These are phyloP conservation scores for Candida glucosophila DNA, from an alignment of 1,139 yeast genomes.

Conservation along the genomic window DNA sequence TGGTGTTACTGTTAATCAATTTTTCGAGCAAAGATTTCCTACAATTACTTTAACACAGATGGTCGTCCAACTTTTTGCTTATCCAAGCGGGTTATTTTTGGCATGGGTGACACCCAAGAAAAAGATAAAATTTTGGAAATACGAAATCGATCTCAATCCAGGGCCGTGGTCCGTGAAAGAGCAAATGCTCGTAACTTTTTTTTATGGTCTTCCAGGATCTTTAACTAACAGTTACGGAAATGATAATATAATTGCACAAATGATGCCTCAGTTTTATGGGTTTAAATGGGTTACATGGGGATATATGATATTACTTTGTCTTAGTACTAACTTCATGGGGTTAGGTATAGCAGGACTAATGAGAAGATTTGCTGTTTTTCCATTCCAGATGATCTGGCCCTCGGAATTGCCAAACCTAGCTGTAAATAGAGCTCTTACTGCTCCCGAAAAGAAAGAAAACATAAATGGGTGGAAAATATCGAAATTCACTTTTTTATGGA, in stretches of 20 bases:
- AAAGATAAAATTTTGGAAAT: conserved; percentile 7
- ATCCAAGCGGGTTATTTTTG: conserved; percentile 15
- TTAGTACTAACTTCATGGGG: conserved; percentile 53
- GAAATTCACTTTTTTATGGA: conserved; percentile 21
- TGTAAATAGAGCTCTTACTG: conserved; percentile 38
- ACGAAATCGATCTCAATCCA: conserved; percentile 12
- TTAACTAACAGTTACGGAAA: conserved; percentile 12
- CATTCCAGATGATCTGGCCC: conserved; percentile 52
- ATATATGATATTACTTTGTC: conserved; percentile 39
- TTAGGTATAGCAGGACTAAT: conserved; percentile 57
- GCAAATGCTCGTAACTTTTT: conserved; percentile 21
- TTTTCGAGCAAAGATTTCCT: conserved; percentile 51
- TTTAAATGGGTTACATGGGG: conserved; percentile 36
- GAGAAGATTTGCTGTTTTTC: conserved; percentile 50
- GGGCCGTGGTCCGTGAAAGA: conserved; percentile 22
- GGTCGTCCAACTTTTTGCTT: conserved; percentile 18
- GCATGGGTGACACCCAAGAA: conserved; percentile 14
- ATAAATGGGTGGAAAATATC: conserved; percentile 32
- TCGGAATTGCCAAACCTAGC: conserved; percentile 44
- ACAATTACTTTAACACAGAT: conserved; percentile 23
- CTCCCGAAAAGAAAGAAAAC: conserved; percentile 29
- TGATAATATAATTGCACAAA: conserved; percentile 15
- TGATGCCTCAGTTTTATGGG: conserved; percentile 15
- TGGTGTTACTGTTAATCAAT: conserved; percentile 50
- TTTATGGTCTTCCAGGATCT: conserved; percentile 18